Base-by-base conservation (phyloP, 208 protist genomes). In the Leishmania guyanensis region DNA sequence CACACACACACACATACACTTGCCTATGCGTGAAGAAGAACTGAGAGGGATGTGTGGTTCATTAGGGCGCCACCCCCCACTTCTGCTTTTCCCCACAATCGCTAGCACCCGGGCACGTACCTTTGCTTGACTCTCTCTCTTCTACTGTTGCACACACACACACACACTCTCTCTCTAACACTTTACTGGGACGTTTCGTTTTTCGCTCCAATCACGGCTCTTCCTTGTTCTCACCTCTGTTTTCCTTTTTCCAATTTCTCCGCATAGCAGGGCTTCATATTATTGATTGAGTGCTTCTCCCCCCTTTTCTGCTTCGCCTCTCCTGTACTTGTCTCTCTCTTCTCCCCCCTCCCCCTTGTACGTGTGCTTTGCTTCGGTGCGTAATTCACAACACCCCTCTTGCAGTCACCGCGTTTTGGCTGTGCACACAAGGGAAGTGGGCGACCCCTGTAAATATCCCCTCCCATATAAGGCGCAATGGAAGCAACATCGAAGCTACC, bases 401-500 rank as follows among this genome's bases (percentile, higher is more conserved):
- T 6, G 12, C n/a, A 65, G n/a, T 48, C 36, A n/a, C 12, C 14
- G 65, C 65, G 22, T 26, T 46, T 14, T 8, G 5, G 65, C 65
- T 46, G 65, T 20, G 14, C 65, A 46, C 65, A 48, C 36, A 26
- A 0, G 36, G n/a, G n/a, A 65, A 17, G 5, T n/a, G n/a, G 6
- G 8, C 6, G 43, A 72, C 20, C 36, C 20, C n/a, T 66, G 48
- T 20, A 1, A 16, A 16, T 66, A 56, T 66, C 5, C 26, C 50
- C 54, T 14, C 29, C 48, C 16, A 26, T 1, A 64, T 33, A 16
- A 17, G 5, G 20, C 9, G n/a, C 51, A 29, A 1, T 53, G 9
- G 12, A 77, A 17, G 79, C 69, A 2, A 64, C 83, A 71, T 71
- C 71, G 74, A 82, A 70, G 68, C 29, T 83, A 46, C 78, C 86